These are phyloP conservation scores for Clarireedia homoeocarpa DNA, from an alignment of 2,329 filamentous ascomycete species.

Conservation along the genomic window DNA sequence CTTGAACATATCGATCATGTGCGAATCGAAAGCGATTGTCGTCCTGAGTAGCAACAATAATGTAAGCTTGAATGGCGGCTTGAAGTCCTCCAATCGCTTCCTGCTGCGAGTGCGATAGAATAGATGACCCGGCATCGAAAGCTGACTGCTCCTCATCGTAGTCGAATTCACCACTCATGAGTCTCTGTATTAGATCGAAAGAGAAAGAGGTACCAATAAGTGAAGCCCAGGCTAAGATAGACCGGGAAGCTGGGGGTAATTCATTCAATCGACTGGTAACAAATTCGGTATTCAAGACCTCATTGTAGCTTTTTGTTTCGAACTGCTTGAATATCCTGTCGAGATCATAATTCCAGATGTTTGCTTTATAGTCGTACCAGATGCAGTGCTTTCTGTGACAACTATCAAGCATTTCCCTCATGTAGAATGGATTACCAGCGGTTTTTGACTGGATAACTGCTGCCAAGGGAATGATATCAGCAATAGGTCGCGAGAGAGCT, in stretches of 20 bases:
- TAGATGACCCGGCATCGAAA: constrained; percentile 29
- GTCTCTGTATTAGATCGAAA: constrained; percentile 68
- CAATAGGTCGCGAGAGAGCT: constrained; percentile 66
- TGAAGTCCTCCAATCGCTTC: constrained; percentile 76
- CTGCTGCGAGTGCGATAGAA: constrained; percentile 46
- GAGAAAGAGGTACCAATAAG: constrained; percentile 77
- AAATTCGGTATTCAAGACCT: constrained; percentile 75
- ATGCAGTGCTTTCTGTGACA: constrained; percentile 83
- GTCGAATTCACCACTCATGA: constrained; percentile 69
- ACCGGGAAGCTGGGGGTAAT: constrained; percentile 63
- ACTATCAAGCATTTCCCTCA: constrained; percentile 81
- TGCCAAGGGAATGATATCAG: constrained; percentile 69
- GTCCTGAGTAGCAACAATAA: constrained; percentile 72
- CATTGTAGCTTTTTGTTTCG: constrained; percentile 67
- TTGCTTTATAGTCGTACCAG: constrained; percentile 81
- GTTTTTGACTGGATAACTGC: constrained; percentile 71
- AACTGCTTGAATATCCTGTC: constrained; percentile 84
- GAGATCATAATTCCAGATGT: constrained; percentile 76
- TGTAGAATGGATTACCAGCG: constrained; percentile 77
- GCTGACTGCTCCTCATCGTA: constrained; percentile 34
- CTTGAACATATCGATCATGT: constrained; percentile 80
- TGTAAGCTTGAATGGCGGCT: constrained; percentile 68
- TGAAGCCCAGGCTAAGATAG: constrained; percentile 79
- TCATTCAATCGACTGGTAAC: constrained; percentile 71
- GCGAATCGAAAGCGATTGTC: constrained; percentile 85